Base-by-base conservation (phyloP, 805 yeast genomes). In the Yamadazyma olivae region DNA sequence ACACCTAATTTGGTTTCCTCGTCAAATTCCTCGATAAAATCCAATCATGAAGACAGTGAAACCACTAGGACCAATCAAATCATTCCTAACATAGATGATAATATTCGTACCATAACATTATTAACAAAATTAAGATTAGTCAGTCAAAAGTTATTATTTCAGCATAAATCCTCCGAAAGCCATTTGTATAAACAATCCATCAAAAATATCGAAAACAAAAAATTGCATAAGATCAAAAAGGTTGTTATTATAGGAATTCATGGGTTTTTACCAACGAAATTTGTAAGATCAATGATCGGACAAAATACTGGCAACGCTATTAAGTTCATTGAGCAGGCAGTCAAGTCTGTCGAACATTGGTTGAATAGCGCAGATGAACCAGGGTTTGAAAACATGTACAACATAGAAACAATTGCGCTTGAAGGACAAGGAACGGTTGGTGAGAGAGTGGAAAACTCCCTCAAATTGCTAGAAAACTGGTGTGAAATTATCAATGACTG, bases 381-480 rank as follows among this genome's bases (percentile, higher is more conserved):
- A 10, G 38, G 39, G 13, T 38, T 28, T 27, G 49, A 41, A 34
- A 43, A 29, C 23, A 43, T 32, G 46, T 45, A 28, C 39, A 43
- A 56, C 10, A 56, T 67, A 8, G 56, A 59, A 27, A 55, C 67
- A 0, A 64, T 67, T 23, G 62, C 70, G 5, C 48, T 67, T 7
- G 74, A 67, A 33, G 71, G 74, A 1, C 58, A 57, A 33, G 72
- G 72, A 4, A 53, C 49, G 18, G 53, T 62, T 13, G 43, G 45
- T 6, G 57, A 57, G 9, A 39, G 71, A 27, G 61, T 53, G 4
- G 48, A 50, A 6, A 44, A 50, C 26, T 48, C 59, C 24, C 33
- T 49, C 12, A 37, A 45, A 28, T 39, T 67, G 6, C 44, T 67
- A 8, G 39, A 43, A 9, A 67, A 64, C 38, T 67, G 74, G 74